Evolutionary conservation across 1,284 basidiomycete genomes (phyloP).

Genomic region (Neotropicomus parvogracilis): DNA sequence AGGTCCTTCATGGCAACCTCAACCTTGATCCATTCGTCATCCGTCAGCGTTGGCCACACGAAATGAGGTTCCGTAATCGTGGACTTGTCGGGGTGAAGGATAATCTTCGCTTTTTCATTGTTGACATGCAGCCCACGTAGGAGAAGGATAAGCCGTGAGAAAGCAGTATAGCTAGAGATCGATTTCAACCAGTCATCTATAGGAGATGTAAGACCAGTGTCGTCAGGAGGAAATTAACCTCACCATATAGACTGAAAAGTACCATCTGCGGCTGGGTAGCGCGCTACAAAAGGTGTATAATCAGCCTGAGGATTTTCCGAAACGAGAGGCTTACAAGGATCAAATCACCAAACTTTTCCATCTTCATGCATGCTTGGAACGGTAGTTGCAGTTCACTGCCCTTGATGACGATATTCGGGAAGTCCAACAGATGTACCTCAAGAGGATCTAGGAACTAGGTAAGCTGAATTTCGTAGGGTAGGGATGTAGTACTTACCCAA

Average conservation of each 20-base stretch:
- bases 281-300: constrained; percentile 44
- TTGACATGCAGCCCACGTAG: constrained; percentile 98
- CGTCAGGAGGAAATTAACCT: constrained; percentile 12
- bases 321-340: constrained; percentile 62
- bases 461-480: constrained; percentile 1
- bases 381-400: constrained; percentile 97
- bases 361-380: constrained; percentile 99
- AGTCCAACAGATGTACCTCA: constrained; percentile 97
- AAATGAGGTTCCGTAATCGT: constrained; percentile 98
- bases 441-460: constrained; percentile 67
- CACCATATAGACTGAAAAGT: constrained; percentile 93
- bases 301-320: constrained; percentile 1
- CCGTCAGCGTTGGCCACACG: constrained; percentile 93
- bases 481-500: constrained; percentile 53
- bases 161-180: constrained; percentile 98
- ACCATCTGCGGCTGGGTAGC: constrained; percentile 99
- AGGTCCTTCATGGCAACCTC: constrained; percentile 96
- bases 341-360: constrained; percentile 99
- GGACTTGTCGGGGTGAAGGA: constrained; percentile 88
- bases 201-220: constrained; percentile 8
- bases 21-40: constrained; percentile 99
- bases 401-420: constrained; percentile 99
- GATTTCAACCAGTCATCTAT: constrained; percentile 97
- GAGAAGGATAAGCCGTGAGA: constrained; percentile 94
- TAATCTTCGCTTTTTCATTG: constrained; percentile 98